Percentiles rank a stretch among this genome's conserved stretches.
Conservation (phyloP, 78 protist species). For the Isochrysis galbana region DNA sequence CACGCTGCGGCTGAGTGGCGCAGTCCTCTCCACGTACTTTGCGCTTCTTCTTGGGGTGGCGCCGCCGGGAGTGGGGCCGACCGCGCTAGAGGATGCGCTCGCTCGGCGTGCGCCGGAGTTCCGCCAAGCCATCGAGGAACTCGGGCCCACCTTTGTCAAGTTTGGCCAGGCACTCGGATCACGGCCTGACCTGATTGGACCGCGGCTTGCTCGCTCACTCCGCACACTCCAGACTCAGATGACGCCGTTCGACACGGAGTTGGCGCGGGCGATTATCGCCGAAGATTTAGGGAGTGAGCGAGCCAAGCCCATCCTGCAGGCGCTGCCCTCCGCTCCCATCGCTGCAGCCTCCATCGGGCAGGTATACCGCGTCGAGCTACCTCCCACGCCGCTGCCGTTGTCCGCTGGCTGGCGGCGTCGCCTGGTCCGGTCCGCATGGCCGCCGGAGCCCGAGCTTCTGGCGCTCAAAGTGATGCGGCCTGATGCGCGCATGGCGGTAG, state of each 20-base stretch:
- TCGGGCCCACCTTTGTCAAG: neutral
- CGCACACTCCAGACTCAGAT: neutral
- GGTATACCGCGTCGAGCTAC: neutral
- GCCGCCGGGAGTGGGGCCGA: neutral
- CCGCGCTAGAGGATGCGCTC: neutral
- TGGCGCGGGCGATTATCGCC: neutral
- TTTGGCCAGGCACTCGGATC: slow-evolving; percentile 3
- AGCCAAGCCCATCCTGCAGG: neutral
- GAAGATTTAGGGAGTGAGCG: neutral
- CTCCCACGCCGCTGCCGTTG: neutral
- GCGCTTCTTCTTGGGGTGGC: neutral
- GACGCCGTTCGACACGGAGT: neutral
- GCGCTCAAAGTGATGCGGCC: slow-evolving; percentile 24
- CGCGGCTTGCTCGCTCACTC: neutral
- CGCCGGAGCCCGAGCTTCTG: neutral
- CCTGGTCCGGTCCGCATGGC: too few relatives aligned
- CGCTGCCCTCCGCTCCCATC: neutral
- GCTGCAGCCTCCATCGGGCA: slow-evolving; percentile 42
- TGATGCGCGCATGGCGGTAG: neutral
- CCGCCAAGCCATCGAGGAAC: neutral
- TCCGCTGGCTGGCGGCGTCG: neutral
- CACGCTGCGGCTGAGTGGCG: neutral
- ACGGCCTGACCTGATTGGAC: slow-evolving; percentile 24
- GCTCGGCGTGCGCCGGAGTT: neutral
- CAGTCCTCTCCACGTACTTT: neutral